These are phyloP conservation scores for Plectranthus barbatus DNA, from an alignment of 257 asterid genomes.

Conservation along the genomic window DNA sequence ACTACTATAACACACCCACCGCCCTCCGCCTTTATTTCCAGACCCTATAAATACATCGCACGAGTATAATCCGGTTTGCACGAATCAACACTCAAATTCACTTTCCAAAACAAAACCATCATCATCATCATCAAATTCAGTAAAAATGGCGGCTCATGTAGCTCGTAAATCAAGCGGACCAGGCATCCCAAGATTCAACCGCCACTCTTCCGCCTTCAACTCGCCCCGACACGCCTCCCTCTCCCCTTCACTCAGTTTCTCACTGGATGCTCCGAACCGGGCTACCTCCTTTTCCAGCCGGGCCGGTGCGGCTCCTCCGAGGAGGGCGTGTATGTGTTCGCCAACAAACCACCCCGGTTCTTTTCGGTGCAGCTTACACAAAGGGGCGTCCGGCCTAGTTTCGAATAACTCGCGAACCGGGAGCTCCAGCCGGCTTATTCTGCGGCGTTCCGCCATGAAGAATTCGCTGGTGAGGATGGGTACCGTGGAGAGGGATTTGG, in stretches of 20 bases:
- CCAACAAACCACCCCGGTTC: slow-evolving; percentile 68
- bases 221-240: slow-evolving; percentile 3
- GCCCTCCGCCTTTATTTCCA: too few relatives aligned
- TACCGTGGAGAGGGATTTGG: slow-evolving; percentile 43
- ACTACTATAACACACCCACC: too few relatives aligned
- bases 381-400: slow-evolving; percentile 1
- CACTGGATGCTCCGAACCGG: slow-evolving; percentile 13
- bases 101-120: not conserved
- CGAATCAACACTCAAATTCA: slow-evolving; percentile 12
- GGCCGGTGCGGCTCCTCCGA: slow-evolving; percentile 18
- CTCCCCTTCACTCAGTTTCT: slow-evolving; percentile 14
- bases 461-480: slow-evolving; percentile 46
- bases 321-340: slow-evolving; percentile 48
- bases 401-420: not conserved
- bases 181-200: slow-evolving; percentile 21
- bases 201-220: slow-evolving; percentile 17
- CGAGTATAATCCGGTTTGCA: slow-evolving; percentile 24
- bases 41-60: slow-evolving; percentile 45
- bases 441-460: slow-evolving; percentile 47
- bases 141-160: slow-evolving; percentile 22
- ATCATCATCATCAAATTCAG: not conserved
- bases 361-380: slow-evolving; percentile 49
- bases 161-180: slow-evolving; percentile 31
- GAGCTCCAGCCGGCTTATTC: slow-evolving; percentile 26
- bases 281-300: slow-evolving; percentile 16